phyloP scores from a whole-genome alignment of 352 stramenopile species.

The Phytophthora macrochlamydospora region DNA sequence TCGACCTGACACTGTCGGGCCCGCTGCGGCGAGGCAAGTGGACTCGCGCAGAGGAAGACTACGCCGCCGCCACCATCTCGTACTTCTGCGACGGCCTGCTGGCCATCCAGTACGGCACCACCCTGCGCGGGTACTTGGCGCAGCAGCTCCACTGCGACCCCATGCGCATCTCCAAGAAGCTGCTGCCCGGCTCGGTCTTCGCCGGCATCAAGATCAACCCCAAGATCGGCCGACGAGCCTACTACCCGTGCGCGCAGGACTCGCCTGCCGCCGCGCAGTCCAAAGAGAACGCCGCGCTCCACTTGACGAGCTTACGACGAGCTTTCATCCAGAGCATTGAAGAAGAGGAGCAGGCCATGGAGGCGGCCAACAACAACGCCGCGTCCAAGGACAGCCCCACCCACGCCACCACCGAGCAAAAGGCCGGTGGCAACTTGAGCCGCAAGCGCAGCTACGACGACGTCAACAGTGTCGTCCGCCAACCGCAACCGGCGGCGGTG shows the following conservation, averaged over 20 bases:
- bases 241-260: slow-evolving; percentile 64
- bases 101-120: slow-evolving; percentile 75
- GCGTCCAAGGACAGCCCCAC: slow-evolving; percentile 13
- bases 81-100: slow-evolving; percentile 74
- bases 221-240: slow-evolving; percentile 74
- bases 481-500: slow-evolving; percentile 16
- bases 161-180: slow-evolving; percentile 85
- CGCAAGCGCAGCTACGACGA: slow-evolving; percentile 55
- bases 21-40: slow-evolving; percentile 73
- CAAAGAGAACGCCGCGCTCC: slow-evolving; percentile 43
- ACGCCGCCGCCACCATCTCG: slow-evolving; percentile 67
- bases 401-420: slow-evolving; percentile 1
- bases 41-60: slow-evolving; percentile 70
- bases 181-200: slow-evolving; percentile 64
- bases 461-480: slow-evolving; percentile 34
- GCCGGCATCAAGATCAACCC: slow-evolving; percentile 72
- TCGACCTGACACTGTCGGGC: slow-evolving; percentile 35
- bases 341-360: slow-evolving; percentile 49
- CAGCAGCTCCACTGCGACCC: slow-evolving; percentile 75
- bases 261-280: slow-evolving; percentile 44
- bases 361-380: slow-evolving; percentile 13
- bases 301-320: slow-evolving; percentile 46
- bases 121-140: slow-evolving; percentile 70
- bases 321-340: slow-evolving; percentile 70
- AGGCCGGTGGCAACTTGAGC: not conserved